Percentiles rank a stretch among this genome's conserved stretches.
Conservation (phyloP, 176 grass and related monocot genomes). For the Alloteropsis semialata region DNA sequence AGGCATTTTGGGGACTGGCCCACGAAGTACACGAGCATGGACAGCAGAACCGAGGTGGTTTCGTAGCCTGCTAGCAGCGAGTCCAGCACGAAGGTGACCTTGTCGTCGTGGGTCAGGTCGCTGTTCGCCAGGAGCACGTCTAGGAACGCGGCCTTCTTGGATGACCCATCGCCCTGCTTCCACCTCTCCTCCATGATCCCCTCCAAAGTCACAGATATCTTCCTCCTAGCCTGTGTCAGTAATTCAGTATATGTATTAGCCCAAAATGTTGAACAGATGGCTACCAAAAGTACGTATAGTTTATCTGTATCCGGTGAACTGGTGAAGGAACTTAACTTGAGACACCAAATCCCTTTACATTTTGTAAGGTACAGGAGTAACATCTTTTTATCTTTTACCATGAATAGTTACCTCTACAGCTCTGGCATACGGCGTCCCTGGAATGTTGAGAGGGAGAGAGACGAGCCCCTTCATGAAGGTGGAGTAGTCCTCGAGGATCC, state of each 20-base stretch:
- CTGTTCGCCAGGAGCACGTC: constrained; percentile 41
- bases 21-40: constrained; percentile 44
- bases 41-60: constrained; percentile 54
- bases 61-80: constrained; percentile 59
- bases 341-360: too few species aligned
- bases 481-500: constrained; percentile 50
- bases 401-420: constrained; percentile 29
- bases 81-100: constrained; percentile 60
- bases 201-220: constrained; percentile 47
- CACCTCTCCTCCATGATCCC: constrained; percentile 37
- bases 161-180: background rate
- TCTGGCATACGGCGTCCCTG: constrained; percentile 49
- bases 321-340: background rate
- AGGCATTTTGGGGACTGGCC: constrained; percentile 30
- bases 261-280: background rate
- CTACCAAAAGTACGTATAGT: background rate
- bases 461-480: constrained; percentile 66
- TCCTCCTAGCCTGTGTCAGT: constrained; percentile 42
- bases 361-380: too few species aligned
- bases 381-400: background rate
- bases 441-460: constrained; percentile 51
- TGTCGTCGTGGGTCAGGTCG: constrained; percentile 50
- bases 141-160: constrained; percentile 43
- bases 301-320: too few species aligned
- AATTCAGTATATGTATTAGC: background rate